Percentiles rank a stretch among this genome's conserved stretches.
Evolutionary conservation across 1,284 basidiomycete species (phyloP).

Genomic region (Boletus mariae): DNA sequence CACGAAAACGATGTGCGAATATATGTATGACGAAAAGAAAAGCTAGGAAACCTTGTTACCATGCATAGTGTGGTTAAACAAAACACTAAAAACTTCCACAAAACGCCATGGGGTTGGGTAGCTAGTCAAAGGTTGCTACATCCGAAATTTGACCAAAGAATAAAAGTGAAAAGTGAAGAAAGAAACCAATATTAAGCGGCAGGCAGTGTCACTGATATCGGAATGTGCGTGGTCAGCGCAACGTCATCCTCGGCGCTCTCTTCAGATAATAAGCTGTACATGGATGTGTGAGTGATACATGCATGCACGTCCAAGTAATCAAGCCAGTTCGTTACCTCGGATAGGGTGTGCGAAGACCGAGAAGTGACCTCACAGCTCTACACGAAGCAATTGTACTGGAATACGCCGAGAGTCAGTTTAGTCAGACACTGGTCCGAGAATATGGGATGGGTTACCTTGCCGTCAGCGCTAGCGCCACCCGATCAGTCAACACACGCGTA

Average conservation of each 20-base stretch:
- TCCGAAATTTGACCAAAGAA: neutral
- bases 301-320: neutral
- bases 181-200: neutral
- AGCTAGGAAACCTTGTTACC: no score
- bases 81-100: no score
- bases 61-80: no score
- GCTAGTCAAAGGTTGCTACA: neutral
- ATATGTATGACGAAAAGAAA: no score
- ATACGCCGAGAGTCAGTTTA: neutral
- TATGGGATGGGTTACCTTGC: conserved; percentile 3
- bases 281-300: neutral
- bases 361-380: conserved; percentile 18
- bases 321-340: conserved; percentile 3
- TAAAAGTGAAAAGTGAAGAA: neutral
- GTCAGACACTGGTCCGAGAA: neutral
- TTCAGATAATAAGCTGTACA: neutral
- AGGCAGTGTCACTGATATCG: neutral
- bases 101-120: no score
- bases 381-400: conserved; percentile 14
- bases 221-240: neutral
- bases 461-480: conserved; percentile 6
- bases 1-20: no score
- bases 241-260: neutral
- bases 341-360: neutral
- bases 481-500: neutral